These are phyloP conservation scores for Heterobasidion annosum DNA, from an alignment of 1,284 basidiomycete species.

Conservation along the genomic window DNA sequence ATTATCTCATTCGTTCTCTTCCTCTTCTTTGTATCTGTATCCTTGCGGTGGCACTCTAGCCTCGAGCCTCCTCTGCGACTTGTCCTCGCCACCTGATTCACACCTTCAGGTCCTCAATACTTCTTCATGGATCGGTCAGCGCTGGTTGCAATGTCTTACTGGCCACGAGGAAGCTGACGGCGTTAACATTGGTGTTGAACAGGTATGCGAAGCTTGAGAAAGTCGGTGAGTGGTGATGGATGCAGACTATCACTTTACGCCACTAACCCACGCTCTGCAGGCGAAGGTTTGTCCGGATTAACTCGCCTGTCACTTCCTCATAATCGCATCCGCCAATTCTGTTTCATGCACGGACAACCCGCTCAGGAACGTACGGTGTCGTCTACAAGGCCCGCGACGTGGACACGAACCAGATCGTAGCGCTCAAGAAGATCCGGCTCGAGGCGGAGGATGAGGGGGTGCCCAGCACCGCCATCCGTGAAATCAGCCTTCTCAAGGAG, in stretches of 20 bases:
- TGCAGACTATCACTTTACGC: neutral
- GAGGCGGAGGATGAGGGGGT: constrained; percentile 99
- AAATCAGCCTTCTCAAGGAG: constrained; percentile 96
- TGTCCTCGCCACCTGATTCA: neutral
- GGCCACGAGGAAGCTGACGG: constrained; percentile 4
- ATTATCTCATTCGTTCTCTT: neutral
- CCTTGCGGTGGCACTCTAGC: neutral
- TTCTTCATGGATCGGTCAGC: constrained; percentile 32
- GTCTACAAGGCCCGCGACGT: constrained; percentile 89
- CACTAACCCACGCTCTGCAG: constrained; percentile 8
- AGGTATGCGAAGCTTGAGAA: constrained; percentile 68
- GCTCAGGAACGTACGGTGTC: constrained; percentile 92
- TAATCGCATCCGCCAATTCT: constrained; percentile 1
- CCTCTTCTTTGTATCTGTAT: neutral
- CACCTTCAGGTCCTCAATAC: neutral
- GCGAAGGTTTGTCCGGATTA: constrained; percentile 20
- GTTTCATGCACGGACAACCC: constrained; percentile 4
- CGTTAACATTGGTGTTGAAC: constrained; percentile 1
- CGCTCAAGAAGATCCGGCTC: constrained; percentile 96
- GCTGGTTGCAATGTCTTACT: neutral
- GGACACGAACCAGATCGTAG: constrained; percentile 72
- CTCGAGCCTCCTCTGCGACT: neutral
- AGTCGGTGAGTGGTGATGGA: constrained; percentile 47
- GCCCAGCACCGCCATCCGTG: constrained; percentile 93
- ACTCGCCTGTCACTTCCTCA: neutral